Percentiles rank a stretch among this genome's conserved stretches.
phyloP scores from a whole-genome alignment of 2,329 filamentous ascomycete genomes.

The Zelopaecilomyces penicillatus region DNA sequence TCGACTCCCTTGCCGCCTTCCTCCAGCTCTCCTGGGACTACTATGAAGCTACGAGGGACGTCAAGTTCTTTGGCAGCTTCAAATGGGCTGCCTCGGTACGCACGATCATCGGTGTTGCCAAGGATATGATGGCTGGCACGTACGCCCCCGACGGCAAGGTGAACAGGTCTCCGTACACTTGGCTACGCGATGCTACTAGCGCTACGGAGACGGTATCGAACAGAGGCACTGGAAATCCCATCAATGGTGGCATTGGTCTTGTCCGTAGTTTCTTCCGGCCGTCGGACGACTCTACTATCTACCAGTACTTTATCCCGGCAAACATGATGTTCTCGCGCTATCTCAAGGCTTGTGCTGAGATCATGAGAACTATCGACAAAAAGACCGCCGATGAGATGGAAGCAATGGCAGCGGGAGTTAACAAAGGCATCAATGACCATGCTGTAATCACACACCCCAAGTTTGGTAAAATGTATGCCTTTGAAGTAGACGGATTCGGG shows the following conservation, averaged over 20 bases:
- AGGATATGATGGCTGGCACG: conserved; percentile 64
- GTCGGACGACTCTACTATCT: conserved; percentile 78
- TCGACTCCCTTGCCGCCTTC: conserved; percentile 84
- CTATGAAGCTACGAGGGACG: conserved; percentile 62
- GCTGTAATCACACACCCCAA: conserved; percentile 55
- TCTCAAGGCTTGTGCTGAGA: conserved; percentile 40
- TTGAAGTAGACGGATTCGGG: conserved; percentile 62
- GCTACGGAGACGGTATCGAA: conserved; percentile 78
- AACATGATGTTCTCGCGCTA: conserved; percentile 77
- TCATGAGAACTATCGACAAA: conserved; percentile 38
- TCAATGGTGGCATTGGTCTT: conserved; percentile 70
- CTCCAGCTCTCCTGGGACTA: conserved; percentile 76
- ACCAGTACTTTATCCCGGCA: conserved; percentile 80
- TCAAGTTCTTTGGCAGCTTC: conserved; percentile 61
- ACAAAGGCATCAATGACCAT: conserved; percentile 58
- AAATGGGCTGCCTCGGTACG: conserved; percentile 68
- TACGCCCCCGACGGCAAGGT: conserved; percentile 55
- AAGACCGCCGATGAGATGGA: conserved; percentile 50
- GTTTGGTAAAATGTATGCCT: conserved; percentile 59
- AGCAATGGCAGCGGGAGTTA: conserved; percentile 46
- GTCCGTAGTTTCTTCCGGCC: conserved; percentile 84
- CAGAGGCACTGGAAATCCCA: conserved; percentile 68
- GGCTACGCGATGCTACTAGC: conserved; percentile 61
- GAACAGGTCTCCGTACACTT: conserved; percentile 59
- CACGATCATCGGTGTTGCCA: conserved; percentile 59